Evolutionary conservation across 108 stramenopile species (phyloP), one percentile per base, ranked within the genome.

Genomic region (Nannochloropsis salina): DNA sequence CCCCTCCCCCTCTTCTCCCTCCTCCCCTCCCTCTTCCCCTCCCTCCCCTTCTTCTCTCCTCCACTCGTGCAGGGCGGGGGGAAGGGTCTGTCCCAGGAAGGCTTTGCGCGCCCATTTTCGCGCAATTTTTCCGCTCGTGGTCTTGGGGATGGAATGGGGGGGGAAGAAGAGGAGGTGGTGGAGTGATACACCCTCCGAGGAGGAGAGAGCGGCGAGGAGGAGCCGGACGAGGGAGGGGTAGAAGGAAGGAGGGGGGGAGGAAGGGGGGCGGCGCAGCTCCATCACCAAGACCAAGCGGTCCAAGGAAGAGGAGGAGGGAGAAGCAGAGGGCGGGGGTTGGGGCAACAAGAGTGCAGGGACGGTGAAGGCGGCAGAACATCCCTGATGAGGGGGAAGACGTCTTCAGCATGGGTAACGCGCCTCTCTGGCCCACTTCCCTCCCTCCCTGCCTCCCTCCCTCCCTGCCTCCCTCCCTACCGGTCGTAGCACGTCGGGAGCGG

Each of bases 401-500:
- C n/a, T 5, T 74, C 15, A n/a, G 15, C 20, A 74, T 4, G 2
- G 61, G 61, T 15, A 2, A 74, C 61, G 3, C n/a, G 61, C 2
- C 2, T 5, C 61, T n/a, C 47, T 12, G 12, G 10, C 47, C 47
- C 47, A 10, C 47, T 12, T n/a, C 61, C 61, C n/a, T 5, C 4
- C 61, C 61, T 74, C 61, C 61, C 61, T 74, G 20, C 61, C 61
- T 74, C 61, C 47, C 47, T 51, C 47, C 47, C 47, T 51, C 47
- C 47, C 47, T 51, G 10, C 47, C 47, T 51, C 47, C 47, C 47
- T 51, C 47, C 47, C 47, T 12, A 12, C 47, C 43, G 96, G 96
- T 20, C 97, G 93, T 11, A 92, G 41, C 9, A 31, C 22, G 8
- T 31, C 41, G 9, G 74, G 41, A 12, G 9, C 9, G 8, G 86